Evolutionary conservation across 1,284 basidiomycete species (phyloP), one percentile per base, ranked within the genome.

Genomic region (Microbotryum violaceum): DNA sequence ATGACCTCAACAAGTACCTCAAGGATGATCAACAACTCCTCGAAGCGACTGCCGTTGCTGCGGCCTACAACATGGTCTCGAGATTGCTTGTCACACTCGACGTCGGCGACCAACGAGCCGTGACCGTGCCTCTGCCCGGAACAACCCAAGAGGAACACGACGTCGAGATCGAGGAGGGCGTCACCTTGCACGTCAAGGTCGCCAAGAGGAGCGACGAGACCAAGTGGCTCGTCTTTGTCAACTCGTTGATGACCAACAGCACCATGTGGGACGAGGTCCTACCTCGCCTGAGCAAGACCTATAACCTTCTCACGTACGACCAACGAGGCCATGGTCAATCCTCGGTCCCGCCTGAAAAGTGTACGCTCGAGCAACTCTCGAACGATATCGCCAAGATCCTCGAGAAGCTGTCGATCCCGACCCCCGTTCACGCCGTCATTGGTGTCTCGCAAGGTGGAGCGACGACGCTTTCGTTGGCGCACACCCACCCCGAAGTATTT

Each of bases 391-490:
- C 75, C 20, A 68, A 64, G 42, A 65, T 78, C 29, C 70, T 78
- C 33, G 62, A 69, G n/a, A 70, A 71, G 27, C 71, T 77, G 46
- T 69, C 65, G 1, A 70, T 78, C 55, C 57, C 62, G 0, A 70
- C 69, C 6, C 73, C 74, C 2, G 61, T 73, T 16, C 69, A 71
- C 54, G 72, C 76, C 48, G 69, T 78, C 45, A 75, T 78, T 57
- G 77, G 77, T 12, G 75, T 78, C 21, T 77, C 76, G 10, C 77
- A 78, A 65, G 77, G 77, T 27, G 77, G 77, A n/a, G 77, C 77
- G 8, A 78, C 77, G 4, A 69, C 76, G 1, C 70, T 78, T 23
- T 69, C 73, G 9, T 75, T 78, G 59, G 75, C 73, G 7, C 70
- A 75, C n/a, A 62, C 70, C 27, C 75, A 78, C 63, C 64, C 74